phyloP scores from a whole-genome alignment of 805 yeast species.

The Maudiozyma turicensis region DNA sequence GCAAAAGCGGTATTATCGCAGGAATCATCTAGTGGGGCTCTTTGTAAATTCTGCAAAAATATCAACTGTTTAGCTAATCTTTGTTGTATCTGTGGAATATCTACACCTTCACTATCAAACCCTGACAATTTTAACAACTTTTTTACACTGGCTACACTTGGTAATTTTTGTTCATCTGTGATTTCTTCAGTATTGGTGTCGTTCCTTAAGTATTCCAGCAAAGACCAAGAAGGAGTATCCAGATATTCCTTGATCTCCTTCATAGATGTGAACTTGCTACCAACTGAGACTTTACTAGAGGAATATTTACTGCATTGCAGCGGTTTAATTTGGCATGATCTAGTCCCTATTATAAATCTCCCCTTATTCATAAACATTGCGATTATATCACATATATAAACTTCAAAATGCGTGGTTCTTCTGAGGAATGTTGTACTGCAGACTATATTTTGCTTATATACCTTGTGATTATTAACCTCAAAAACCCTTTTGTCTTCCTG shows the following conservation, averaged over 20 bases:
- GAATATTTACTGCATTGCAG: no score
- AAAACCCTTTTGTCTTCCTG: no score
- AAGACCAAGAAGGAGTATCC: not conserved
- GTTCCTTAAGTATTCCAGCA: not conserved
- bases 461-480: no score
- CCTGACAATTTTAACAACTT: constrained; percentile 43
- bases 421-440: no score
- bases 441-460: no score
- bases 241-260: constrained; percentile 1
- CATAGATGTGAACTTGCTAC: not conserved
- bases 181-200: not conserved
- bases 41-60: constrained; percentile 40
- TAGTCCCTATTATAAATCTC: no score
- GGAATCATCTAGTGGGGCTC: constrained; percentile 11
- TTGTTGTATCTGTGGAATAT: constrained; percentile 25
- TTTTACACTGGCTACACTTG: constrained; percentile 5
- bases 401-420: no score
- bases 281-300: not conserved
- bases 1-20: constrained; percentile 8
- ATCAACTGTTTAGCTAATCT: constrained; percentile 38
- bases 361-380: no score
- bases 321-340: no score
- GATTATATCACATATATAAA: no score
- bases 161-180: not conserved
- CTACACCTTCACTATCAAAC: constrained; percentile 24